Base-by-base conservation (phyloP, 805 yeast genomes). In the Myxozyma mucilagina region DNA sequence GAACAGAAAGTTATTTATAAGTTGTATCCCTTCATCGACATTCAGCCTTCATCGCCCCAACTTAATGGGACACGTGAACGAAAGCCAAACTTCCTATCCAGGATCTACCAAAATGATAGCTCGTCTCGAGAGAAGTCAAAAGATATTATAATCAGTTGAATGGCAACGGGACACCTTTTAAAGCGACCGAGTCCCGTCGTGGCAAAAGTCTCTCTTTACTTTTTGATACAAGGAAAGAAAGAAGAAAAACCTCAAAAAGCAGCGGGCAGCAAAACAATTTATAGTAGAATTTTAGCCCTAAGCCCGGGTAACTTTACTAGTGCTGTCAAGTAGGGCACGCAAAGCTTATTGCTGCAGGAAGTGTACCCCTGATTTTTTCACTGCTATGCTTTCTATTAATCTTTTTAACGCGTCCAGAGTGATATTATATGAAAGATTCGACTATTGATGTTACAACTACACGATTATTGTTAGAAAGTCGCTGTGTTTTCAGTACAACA, bases 11-110 rank as follows among this genome's bases (percentile, higher is more conserved):
- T n/a, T 16, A 48, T 13, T 10, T 41, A 51, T 32, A n/a, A 50
- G 13, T 47, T 63, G 51, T 63, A 32, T 16, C 66, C 66, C 47
- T 63, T 63, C 66, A 63, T 63, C 66, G 66, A 63, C 66, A 63
- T 63, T 61, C 65, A 59, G 56, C 45, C 57, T 55, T 54, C 66
- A 63, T 63, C 66, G 66, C 62, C 60, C 60, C 56, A 63, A 63
- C 44, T 61, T 29, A 63, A 63, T 63, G 56, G 54, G 59, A 63
- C 66, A 45, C 66, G 56, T 45, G 45, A 50, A 59, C 66, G 65
- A 50, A 45, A 44, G 47, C 59, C 66, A 47, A 61, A 63, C 66
- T 63, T 63, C 66, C 66, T 63, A 61, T 63, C 54, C 66, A 61
- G 66, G 66, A 42, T 34, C 44, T 24, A 13, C n/a, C 45, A 41